phyloP scores from a whole-genome alignment of 345 rosid genomes.

The Syzygium grande region DNA sequence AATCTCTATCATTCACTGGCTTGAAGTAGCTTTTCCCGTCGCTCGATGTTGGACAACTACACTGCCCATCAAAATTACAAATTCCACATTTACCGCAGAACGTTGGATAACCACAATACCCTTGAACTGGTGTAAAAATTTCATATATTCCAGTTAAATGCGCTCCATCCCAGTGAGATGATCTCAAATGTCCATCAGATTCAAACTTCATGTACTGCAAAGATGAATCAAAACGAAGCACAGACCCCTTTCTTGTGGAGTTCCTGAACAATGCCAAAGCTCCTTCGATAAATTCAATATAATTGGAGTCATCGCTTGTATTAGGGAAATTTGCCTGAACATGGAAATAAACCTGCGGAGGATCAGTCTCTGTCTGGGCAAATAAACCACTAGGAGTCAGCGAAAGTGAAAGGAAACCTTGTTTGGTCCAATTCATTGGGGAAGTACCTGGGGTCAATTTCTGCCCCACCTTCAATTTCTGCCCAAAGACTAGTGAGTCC shows the following conservation, averaged over 20 bases:
- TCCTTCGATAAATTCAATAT: not conserved
- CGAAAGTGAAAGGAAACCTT: slow-evolving; percentile 3
- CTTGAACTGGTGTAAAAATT: not conserved
- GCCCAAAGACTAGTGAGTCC: slow-evolving; percentile 7
- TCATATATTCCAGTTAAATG: not conserved
- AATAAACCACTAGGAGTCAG: not conserved
- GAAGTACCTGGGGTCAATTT: slow-evolving; percentile 3
- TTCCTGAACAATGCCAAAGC: not conserved
- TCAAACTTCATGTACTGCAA: slow-evolving; percentile 4
- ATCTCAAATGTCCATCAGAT: slow-evolving; percentile 13
- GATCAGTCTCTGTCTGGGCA: not conserved
- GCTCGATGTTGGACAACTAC: not conserved
- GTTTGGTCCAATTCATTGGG: not conserved
- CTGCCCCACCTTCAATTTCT: not conserved
- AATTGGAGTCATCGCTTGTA: not conserved
- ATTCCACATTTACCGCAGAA: not conserved
- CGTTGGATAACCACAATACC: not conserved
- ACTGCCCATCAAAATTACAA: not conserved
- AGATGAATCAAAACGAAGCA: not conserved
- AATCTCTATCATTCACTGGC: not conserved
- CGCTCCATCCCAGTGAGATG: not conserved
- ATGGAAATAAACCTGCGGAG: not conserved
- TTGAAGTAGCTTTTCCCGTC: not conserved
- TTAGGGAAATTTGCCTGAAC: not conserved
- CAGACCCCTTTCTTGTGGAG: not conserved